phyloP scores from a whole-genome alignment of 2,329 filamentous ascomycete genomes.

The Sporothrix dimorphospora region DNA sequence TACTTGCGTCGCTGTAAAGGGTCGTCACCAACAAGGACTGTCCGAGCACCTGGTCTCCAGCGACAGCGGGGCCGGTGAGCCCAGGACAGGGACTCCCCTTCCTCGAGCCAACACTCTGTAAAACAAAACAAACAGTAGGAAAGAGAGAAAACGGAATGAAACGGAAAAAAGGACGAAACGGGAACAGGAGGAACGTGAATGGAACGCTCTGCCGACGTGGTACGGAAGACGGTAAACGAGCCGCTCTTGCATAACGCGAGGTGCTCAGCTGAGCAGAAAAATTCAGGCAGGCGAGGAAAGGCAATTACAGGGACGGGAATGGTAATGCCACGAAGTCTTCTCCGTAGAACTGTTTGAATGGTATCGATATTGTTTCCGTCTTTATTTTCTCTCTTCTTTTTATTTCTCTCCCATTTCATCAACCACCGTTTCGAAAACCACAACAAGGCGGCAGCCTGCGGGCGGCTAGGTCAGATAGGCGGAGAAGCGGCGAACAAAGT shows the following conservation, averaged over 20 bases:
- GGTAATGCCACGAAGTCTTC: no score
- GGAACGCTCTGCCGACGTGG: slow-evolving; percentile 9
- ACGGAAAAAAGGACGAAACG: background rate
- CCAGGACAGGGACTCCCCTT: background rate
- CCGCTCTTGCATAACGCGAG: slow-evolving; percentile 18
- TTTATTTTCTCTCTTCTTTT: background rate
- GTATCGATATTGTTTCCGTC: no score
- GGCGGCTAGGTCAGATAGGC: background rate
- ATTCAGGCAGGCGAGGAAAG: background rate
- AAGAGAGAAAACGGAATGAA: background rate
- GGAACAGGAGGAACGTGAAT: background rate
- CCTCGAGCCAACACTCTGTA: background rate
- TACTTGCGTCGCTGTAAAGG: background rate
- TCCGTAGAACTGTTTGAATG: no score
- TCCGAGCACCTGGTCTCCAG: background rate
- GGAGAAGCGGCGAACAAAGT: background rate
- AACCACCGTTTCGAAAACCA: background rate
- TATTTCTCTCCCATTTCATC: no score
- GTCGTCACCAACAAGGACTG: background rate
- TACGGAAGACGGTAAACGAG: background rate
- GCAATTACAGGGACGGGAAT: background rate
- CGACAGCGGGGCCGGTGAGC: background rate
- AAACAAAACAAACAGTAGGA: background rate
- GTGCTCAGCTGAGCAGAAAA: slow-evolving; percentile 21
- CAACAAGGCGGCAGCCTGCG: background rate